Conservation (phyloP, 176 grass and related monocot genomes). For the Eragrostis nindensis region DNA sequence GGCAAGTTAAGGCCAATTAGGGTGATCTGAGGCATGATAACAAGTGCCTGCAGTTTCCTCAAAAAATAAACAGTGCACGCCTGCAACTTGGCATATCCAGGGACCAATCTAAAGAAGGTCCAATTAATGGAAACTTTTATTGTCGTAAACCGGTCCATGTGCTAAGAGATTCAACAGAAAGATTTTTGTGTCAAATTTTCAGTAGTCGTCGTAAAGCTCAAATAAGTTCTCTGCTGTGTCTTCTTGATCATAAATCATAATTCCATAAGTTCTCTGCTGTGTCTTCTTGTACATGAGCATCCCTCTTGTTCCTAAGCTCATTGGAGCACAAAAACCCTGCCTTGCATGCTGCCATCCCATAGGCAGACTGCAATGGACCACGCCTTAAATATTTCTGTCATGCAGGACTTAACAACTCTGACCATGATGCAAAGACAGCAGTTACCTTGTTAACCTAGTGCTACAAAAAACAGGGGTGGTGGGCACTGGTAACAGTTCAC, state of each 20-base stretch:
- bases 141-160: neutral
- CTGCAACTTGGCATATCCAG: neutral
- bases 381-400: constrained; percentile 52
- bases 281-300: constrained; percentile 14
- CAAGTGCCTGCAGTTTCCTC: neutral
- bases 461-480: constrained; percentile 27
- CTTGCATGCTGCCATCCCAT: constrained; percentile 43
- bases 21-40: neutral
- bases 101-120: neutral
- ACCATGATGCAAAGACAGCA: constrained; percentile 49
- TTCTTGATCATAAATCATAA: too few species aligned
- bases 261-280: neutral
- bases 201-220: neutral
- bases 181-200: neutral
- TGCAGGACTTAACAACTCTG: constrained; percentile 54
- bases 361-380: constrained; percentile 46
- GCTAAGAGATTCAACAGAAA: neutral
- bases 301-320: constrained; percentile 41
- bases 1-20: neutral
- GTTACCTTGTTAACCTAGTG: constrained; percentile 45
- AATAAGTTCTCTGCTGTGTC: neutral
- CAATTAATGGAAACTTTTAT: neutral
- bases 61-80: too few species aligned
- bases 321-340: constrained; percentile 29
- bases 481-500: constrained; percentile 48